phyloP scores from a whole-genome alignment of 768 basidiomycete species.

The Heimioporus sp. region DNA sequence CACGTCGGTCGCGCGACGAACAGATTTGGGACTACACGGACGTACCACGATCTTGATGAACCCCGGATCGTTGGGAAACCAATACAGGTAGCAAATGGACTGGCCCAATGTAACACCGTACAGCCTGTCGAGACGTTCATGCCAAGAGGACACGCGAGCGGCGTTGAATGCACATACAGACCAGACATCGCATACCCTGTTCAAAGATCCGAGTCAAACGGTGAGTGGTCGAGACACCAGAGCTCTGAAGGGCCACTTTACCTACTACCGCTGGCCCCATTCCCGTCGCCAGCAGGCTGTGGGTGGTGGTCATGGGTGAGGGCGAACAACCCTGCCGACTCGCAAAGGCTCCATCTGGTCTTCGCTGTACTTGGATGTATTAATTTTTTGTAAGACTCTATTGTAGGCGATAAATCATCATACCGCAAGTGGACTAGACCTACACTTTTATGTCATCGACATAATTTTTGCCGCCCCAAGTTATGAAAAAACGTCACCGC shows the following conservation, averaged over 20 bases:
- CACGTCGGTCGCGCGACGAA: not conserved
- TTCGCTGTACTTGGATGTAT: no score
- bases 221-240: not conserved
- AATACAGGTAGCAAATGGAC: constrained; percentile 2
- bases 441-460: no score
- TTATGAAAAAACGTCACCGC: no score
- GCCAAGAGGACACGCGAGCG: not conserved
- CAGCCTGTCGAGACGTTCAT: not conserved
- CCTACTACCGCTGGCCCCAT: constrained; percentile 6
- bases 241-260: not conserved
- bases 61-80: constrained; percentile 10
- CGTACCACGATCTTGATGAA: constrained; percentile 4
- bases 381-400: no score
- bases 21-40: not conserved
- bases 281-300: not conserved
- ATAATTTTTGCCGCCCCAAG: no score
- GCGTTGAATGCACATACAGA: constrained; percentile 1
- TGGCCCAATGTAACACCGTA: constrained; percentile 14
- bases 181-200: constrained; percentile 1
- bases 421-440: no score
- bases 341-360: no score
- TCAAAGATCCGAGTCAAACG: not conserved
- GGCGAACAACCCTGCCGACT: not conserved
- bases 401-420: no score
- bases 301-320: not conserved